Conservation (phyloP, 1,284 basidiomycete genomes). For the Pascua guehoae region DNA sequence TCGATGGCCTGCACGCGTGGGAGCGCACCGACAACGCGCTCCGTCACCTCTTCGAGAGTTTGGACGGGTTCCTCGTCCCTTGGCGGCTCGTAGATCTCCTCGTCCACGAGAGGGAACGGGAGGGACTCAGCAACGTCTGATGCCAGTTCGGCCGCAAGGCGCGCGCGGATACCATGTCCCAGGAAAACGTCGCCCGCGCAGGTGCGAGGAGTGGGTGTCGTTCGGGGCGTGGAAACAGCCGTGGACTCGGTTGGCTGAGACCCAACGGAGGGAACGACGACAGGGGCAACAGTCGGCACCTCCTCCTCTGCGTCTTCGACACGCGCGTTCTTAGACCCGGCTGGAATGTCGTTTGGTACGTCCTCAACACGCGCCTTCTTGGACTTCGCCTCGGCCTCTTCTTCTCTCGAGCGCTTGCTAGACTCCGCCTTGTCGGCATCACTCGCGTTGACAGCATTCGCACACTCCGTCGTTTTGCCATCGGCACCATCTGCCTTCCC, state of each 20-base stretch:
- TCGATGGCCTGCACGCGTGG: slow-evolving; percentile 48
- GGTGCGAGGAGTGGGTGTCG: slow-evolving; percentile 3
- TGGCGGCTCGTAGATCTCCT: slow-evolving; percentile 46
- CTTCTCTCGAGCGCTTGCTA: slow-evolving; percentile 8
- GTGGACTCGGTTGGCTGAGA: not conserved
- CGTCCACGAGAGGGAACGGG: slow-evolving; percentile 44
- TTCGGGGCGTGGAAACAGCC: not conserved
- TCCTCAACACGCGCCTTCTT: slow-evolving; percentile 10
- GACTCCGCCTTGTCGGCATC: not conserved
- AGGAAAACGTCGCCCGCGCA: slow-evolving; percentile 45
- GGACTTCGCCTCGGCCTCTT: slow-evolving; percentile 1
- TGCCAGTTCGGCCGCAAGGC: slow-evolving; percentile 21
- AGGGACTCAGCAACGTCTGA: slow-evolving; percentile 6
- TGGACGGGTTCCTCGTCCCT: slow-evolving; percentile 37
- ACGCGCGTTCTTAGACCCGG: slow-evolving; percentile 4
- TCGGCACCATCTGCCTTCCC: slow-evolving; percentile 10
- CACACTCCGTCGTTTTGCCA: not conserved
- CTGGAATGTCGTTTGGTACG: not conserved
- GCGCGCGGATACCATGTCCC: slow-evolving; percentile 32
- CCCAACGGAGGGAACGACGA: not conserved
- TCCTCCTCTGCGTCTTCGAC: slow-evolving; percentile 7
- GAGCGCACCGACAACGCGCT: slow-evolving; percentile 31
- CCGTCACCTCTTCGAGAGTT: slow-evolving; percentile 42
- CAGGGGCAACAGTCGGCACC: not conserved
- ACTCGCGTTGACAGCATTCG: not conserved